Evolutionary conservation across 257 asterid genomes (phyloP).

Genomic region (Asclepias syriaca): DNA sequence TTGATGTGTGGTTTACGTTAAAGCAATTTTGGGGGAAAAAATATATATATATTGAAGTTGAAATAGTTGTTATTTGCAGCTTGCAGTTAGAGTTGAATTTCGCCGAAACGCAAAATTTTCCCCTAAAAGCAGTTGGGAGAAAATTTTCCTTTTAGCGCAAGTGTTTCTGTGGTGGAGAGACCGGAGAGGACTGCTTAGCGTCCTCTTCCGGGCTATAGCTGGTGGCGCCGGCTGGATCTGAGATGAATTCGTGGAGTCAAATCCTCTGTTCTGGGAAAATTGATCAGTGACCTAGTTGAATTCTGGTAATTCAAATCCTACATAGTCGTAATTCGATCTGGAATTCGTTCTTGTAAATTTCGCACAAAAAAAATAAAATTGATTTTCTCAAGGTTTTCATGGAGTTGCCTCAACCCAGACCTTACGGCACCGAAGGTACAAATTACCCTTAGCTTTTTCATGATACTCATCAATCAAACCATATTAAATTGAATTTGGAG

Average conservation of each 20-base stretch:
- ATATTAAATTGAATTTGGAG: background rate
- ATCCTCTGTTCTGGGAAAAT: background rate
- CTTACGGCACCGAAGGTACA: conserved; percentile 61
- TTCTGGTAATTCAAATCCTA: conserved; percentile 6
- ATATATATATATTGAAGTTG: background rate
- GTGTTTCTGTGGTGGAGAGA: background rate
- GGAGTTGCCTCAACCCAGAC: conserved; percentile 78
- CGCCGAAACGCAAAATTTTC: background rate
- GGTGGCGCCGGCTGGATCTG: conserved; percentile 38
- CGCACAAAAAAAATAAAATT: background rate
- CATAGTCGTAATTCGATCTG: conserved; percentile 14
- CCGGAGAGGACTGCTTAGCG: background rate
- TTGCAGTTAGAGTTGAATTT: conserved; percentile 7
- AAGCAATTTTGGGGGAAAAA: background rate
- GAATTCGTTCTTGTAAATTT: background rate
- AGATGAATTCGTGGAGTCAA: conserved; percentile 4
- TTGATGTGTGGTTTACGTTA: conserved; percentile 27
- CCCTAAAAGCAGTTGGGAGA: background rate
- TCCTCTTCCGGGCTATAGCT: background rate
- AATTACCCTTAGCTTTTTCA: too few species aligned
- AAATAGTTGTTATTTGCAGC: background rate
- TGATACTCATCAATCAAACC: too few species aligned
- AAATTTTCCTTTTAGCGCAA: background rate
- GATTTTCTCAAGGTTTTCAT: conserved; percentile 22
- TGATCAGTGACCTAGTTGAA: conserved; percentile 12